Evolutionary conservation across 805 yeast genomes (phyloP).

Genomic region (Candida corydali): DNA sequence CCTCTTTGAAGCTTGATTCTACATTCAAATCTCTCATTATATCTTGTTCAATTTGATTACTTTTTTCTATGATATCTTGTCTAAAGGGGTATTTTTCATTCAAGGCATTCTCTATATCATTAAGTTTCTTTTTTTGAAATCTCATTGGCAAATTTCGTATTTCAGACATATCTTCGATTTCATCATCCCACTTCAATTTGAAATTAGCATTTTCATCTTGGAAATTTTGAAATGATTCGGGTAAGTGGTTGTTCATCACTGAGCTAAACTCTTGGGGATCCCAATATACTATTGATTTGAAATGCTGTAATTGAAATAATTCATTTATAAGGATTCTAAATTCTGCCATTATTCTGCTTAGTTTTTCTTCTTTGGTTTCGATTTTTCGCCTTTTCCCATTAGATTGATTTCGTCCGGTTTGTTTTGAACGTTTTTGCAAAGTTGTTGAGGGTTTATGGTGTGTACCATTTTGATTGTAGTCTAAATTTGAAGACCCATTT

Average conservation of each 20-base stretch:
- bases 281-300: conserved; percentile 58
- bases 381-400: conserved; percentile 19
- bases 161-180: conserved; percentile 16
- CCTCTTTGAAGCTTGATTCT: conserved; percentile 4
- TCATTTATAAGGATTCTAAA: conserved; percentile 54
- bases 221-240: conserved; percentile 29
- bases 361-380: conserved; percentile 13
- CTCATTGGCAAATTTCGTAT: conserved; percentile 34
- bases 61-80: conserved; percentile 22
- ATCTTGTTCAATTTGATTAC: conserved; percentile 18
- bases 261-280: conserved; percentile 46
- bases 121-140: conserved; percentile 34
- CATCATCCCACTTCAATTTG: conserved; percentile 31
- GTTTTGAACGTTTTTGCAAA: neutral
- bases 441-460: neutral
- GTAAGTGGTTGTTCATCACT: conserved; percentile 15
- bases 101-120: conserved; percentile 28
- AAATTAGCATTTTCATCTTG: conserved; percentile 19
- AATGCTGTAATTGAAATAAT: conserved; percentile 58
- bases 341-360: conserved; percentile 42
- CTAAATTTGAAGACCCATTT: neutral
- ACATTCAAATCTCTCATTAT: conserved; percentile 8
- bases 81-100: conserved; percentile 34
- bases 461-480: neutral
- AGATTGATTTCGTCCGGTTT: conserved; percentile 1